phyloP scores from a whole-genome alignment of 2,329 filamentous ascomycete genomes.

The Sclerotinia nivalis region DNA sequence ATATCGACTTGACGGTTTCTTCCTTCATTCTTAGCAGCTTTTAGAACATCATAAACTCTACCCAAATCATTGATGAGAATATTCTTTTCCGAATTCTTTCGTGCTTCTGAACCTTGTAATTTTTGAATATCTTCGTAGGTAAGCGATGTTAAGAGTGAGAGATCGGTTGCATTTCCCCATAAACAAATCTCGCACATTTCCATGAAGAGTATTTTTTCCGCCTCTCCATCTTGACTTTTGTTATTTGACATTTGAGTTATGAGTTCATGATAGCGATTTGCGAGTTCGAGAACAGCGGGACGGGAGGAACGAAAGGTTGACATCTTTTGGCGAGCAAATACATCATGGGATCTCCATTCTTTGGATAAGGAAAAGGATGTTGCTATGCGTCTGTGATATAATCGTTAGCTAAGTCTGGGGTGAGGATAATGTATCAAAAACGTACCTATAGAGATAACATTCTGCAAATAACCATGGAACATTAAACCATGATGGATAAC shows the following conservation, averaged over 20 bases:
- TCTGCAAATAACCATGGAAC: constrained; percentile 88
- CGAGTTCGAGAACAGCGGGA: constrained; percentile 79
- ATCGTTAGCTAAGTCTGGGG: neutral
- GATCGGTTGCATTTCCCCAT: constrained; percentile 95
- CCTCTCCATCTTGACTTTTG: constrained; percentile 50
- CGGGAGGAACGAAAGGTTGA: constrained; percentile 90
- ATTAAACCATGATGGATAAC: constrained; percentile 76
- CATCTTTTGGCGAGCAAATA: constrained; percentile 88
- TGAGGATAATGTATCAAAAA: neutral
- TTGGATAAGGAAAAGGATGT: constrained; percentile 74
- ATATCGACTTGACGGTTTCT: constrained; percentile 84
- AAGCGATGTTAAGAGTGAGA: constrained; percentile 85
- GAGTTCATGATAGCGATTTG: constrained; percentile 74
- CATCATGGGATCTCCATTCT: constrained; percentile 87
- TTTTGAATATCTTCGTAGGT: constrained; percentile 97
- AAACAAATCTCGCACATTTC: constrained; percentile 97
- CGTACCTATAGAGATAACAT: constrained; percentile 82
- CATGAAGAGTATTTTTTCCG: constrained; percentile 76
- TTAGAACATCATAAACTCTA: constrained; percentile 68
- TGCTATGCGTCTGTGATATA: constrained; percentile 65
- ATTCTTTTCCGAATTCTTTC: constrained; percentile 86
- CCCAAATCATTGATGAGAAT: constrained; percentile 86
- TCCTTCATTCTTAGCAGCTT: constrained; percentile 61
- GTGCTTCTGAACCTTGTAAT: constrained; percentile 82
- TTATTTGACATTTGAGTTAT: constrained; percentile 64